phyloP scores from a whole-genome alignment of 345 rosid species.

The Brassica juncea region DNA sequence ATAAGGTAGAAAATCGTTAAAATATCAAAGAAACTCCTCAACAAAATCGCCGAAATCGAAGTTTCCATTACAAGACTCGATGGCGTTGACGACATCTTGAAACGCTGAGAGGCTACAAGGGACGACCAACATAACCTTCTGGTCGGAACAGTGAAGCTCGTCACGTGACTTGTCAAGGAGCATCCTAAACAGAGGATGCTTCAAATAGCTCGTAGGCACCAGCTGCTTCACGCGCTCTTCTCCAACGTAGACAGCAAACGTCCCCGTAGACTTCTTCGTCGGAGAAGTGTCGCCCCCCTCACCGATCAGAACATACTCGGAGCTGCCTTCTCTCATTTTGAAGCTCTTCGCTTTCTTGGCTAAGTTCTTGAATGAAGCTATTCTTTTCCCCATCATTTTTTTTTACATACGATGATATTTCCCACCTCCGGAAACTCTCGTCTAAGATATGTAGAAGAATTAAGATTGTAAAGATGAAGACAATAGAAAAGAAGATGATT shows the following conservation, averaged over 20 bases:
- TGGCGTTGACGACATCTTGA: conserved; percentile 67
- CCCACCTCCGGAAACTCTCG: background rate
- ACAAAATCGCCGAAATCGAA: conserved; percentile 72
- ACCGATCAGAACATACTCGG: conserved; percentile 50
- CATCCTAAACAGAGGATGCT: conserved; percentile 84
- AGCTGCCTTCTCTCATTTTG: conserved; percentile 31
- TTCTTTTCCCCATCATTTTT: conserved; percentile 69
- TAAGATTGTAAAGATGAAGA: conserved; percentile 23
- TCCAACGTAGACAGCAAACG: conserved; percentile 77
- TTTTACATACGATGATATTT: background rate
- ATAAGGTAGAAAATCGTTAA: background rate
- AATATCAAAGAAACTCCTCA: conserved; percentile 61
- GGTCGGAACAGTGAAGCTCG: conserved; percentile 62
- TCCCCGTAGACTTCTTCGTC: conserved; percentile 62
- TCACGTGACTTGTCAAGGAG: conserved; percentile 72
- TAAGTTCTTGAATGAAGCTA: conserved; percentile 72
- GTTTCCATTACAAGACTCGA: conserved; percentile 65
- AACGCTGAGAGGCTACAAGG: conserved; percentile 76
- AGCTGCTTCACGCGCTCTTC: conserved; percentile 66
- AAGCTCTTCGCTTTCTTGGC: conserved; percentile 70
- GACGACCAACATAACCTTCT: conserved; percentile 60
- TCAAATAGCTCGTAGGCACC: conserved; percentile 70
- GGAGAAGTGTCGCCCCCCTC: conserved; percentile 34
- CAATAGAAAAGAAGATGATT: conserved; percentile 3
- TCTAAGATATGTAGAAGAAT: conserved; percentile 15